These are phyloP conservation scores for Termitomyces sp. DNA, from an alignment of 768 basidiomycete species.

Conservation along the genomic window DNA sequence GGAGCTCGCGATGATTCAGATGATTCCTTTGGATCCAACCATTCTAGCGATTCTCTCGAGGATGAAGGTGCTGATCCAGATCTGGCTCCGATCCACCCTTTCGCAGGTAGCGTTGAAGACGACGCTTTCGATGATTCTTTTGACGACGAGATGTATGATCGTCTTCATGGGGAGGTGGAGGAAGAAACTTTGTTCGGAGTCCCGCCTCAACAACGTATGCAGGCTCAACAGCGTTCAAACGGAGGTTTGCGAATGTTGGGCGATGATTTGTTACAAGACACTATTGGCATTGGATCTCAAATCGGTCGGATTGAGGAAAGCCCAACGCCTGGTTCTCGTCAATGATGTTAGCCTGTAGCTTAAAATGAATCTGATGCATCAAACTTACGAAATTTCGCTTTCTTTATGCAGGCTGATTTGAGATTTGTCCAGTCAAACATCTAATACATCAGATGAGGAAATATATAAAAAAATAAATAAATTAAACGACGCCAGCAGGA, in stretches of 20 bases:
- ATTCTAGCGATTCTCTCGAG: conserved; percentile 53
- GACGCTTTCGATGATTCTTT: conserved; percentile 47
- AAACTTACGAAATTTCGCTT: background rate
- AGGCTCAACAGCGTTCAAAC: conserved; percentile 15
- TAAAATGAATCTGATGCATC: background rate
- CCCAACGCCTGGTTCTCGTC: conserved; percentile 48
- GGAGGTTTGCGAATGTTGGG: conserved; percentile 53
- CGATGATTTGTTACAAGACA: conserved; percentile 58
- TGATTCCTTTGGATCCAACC: conserved; percentile 50
- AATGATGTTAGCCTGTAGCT: background rate
- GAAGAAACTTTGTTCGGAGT: conserved; percentile 76
- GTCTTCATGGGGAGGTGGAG: conserved; percentile 33
- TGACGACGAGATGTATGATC: conserved; percentile 53
- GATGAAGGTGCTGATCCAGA: conserved; percentile 38
- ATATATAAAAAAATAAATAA: too few relatives aligned
- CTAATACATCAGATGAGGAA: too few relatives aligned
- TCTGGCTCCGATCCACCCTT: conserved; percentile 54
- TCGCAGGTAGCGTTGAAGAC: conserved; percentile 42
- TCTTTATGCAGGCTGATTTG: too few relatives aligned
- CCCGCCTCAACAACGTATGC: conserved; percentile 46
- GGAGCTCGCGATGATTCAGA: conserved; percentile 32
- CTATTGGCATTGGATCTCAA: conserved; percentile 55
- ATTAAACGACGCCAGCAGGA: too few relatives aligned
- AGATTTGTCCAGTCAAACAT: too few relatives aligned
- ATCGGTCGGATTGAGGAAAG: conserved; percentile 59